Evolutionary conservation across 176 grass and related monocot species (phyloP).

Genomic region (Microstegium vimineum): DNA sequence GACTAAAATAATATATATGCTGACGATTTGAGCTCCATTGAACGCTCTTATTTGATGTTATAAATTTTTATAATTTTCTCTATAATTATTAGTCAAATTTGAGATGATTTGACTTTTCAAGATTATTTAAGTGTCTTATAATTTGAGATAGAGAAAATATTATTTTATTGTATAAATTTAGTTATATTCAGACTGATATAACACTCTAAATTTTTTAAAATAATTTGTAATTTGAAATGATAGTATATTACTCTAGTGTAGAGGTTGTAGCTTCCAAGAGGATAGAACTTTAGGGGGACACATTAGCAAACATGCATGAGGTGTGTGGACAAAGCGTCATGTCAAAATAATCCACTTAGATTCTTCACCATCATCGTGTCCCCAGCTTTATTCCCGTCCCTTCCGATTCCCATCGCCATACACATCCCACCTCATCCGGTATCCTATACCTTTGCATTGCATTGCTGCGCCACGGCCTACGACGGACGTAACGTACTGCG

Average conservation of each 20-base stretch:
- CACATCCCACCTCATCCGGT: constrained; percentile 34
- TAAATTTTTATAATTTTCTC: too few species aligned
- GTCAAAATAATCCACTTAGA: constrained; percentile 56
- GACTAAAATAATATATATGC: too few species aligned
- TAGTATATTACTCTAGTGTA: background rate
- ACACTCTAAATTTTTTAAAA: too few species aligned
- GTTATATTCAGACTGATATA: too few species aligned
- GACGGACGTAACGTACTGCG: background rate
- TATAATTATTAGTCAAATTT: too few species aligned
- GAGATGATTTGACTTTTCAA: too few species aligned
- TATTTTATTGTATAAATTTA: too few species aligned
- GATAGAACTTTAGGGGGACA: constrained; percentile 42
- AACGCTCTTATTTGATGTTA: too few species aligned
- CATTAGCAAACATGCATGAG: constrained; percentile 42
- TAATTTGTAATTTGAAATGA: too few species aligned
- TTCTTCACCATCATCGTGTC: constrained; percentile 48
- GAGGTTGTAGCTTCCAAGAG: background rate
- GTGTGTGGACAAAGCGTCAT: constrained; percentile 54
- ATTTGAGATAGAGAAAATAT: too few species aligned
- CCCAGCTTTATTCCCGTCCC: constrained; percentile 32
- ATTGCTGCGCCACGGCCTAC: constrained; percentile 8
- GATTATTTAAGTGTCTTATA: too few species aligned
- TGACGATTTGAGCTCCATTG: too few species aligned
- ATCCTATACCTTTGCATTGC: background rate
- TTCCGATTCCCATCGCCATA: constrained; percentile 3